These are phyloP conservation scores for Ogataea neopini DNA, from an alignment of 805 yeast genomes.

Conservation along the genomic window DNA sequence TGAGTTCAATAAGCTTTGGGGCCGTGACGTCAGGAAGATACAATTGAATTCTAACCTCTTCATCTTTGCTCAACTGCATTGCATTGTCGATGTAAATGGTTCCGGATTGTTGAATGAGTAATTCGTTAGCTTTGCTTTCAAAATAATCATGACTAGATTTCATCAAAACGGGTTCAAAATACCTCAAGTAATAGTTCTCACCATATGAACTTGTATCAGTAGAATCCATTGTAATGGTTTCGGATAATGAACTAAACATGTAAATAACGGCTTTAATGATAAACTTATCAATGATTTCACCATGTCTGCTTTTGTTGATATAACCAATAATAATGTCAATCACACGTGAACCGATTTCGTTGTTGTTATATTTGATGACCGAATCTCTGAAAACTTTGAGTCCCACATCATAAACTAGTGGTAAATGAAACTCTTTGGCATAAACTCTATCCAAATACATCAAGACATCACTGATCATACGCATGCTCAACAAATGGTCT, in stretches of 20 bases:
- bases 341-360: constrained; percentile 52
- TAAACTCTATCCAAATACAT: constrained; percentile 88
- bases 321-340: constrained; percentile 53
- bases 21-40: constrained; percentile 56
- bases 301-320: constrained; percentile 54
- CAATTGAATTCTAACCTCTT: constrained; percentile 54
- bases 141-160: constrained; percentile 58
- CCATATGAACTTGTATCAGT: constrained; percentile 31
- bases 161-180: constrained; percentile 68
- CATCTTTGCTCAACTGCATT: constrained; percentile 57
- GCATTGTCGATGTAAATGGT: constrained; percentile 54
- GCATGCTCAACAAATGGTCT: constrained; percentile 69
- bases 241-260: constrained; percentile 70
- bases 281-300: constrained; percentile 56
- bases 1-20: constrained; percentile 53
- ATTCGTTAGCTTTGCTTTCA: constrained; percentile 43
- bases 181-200: constrained; percentile 62
- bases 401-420: constrained; percentile 73
- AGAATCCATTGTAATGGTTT: constrained; percentile 26
- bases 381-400: constrained; percentile 62
- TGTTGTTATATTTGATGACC: constrained; percentile 51
- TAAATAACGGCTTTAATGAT: constrained; percentile 59
- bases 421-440: constrained; percentile 63
- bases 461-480: constrained; percentile 78
- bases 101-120: constrained; percentile 48